These are phyloP conservation scores for Trichoderma sp. DNA, from an alignment of 2,329 filamentous ascomycete species.

Conservation along the genomic window DNA sequence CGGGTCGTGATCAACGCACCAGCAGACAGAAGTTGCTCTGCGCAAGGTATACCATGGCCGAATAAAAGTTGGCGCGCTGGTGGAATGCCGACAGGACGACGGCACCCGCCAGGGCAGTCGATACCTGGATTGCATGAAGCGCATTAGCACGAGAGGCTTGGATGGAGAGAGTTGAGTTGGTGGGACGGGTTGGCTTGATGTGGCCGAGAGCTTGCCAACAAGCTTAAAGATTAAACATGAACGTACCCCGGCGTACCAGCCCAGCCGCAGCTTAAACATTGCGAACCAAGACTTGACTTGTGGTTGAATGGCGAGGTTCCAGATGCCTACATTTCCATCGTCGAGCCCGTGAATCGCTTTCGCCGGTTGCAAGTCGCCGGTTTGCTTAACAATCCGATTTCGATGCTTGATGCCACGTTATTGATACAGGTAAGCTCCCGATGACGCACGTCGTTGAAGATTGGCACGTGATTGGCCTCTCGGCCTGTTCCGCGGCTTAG, in stretches of 20 bases:
- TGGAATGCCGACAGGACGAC: slow-evolving; percentile 89
- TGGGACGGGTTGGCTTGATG: neutral
- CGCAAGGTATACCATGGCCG: slow-evolving; percentile 91
- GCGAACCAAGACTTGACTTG: slow-evolving; percentile 16
- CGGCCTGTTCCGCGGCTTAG: slow-evolving; percentile 6
- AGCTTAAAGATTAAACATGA: slow-evolving; percentile 19
- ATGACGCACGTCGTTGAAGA: slow-evolving; percentile 14
- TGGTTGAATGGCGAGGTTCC: neutral
- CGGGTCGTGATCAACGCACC: slow-evolving; percentile 51
- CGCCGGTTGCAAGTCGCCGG: neutral
- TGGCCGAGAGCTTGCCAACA: neutral
- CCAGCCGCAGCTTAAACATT: slow-evolving; percentile 53
- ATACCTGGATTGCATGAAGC: slow-evolving; percentile 54
- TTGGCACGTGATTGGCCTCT: slow-evolving; percentile 13
- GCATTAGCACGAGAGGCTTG: neutral
- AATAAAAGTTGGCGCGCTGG: slow-evolving; percentile 97
- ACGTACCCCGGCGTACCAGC: slow-evolving; percentile 61
- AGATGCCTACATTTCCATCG: slow-evolving; percentile 19
- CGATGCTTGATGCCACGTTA: slow-evolving; percentile 22
- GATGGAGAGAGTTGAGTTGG: neutral
- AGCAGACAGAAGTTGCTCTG: slow-evolving; percentile 95
- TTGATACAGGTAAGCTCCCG: slow-evolving; percentile 12
- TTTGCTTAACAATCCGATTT: slow-evolving; percentile 4
- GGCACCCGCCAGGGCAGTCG: slow-evolving; percentile 76
- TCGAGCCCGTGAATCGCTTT: neutral